Conservation (phyloP, 202 grass and related monocot species). For the Dendrocalamus latiflorus region DNA sequence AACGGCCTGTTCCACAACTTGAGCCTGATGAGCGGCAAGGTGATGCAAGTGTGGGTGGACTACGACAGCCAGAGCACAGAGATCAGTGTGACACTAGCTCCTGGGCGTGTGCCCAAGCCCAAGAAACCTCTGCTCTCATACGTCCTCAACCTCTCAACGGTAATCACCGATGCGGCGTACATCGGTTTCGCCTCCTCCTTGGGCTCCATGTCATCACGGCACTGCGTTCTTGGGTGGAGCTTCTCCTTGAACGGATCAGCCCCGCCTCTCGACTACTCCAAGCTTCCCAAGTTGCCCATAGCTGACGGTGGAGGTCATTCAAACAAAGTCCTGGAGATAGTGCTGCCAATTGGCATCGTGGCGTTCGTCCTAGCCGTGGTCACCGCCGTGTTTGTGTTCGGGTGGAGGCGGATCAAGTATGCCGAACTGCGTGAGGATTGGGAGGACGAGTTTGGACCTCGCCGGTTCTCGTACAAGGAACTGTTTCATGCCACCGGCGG, state of each 20-base stretch:
- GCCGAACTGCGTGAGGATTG: constrained; percentile 24
- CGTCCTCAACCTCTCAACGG: constrained; percentile 6
- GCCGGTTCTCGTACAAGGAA: constrained; percentile 38
- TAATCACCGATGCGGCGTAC: constrained; percentile 4
- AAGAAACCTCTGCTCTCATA: constrained; percentile 18
- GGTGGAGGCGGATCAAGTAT: neutral
- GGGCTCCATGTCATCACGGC: neutral
- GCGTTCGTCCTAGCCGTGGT: neutral
- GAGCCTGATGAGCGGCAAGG: constrained; percentile 20
- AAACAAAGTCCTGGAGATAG: neutral
- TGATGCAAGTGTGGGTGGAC: constrained; percentile 46
- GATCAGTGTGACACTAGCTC: constrained; percentile 32
- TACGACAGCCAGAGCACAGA: constrained; percentile 11
- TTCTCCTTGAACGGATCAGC: neutral
- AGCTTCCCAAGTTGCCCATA: constrained; percentile 15
- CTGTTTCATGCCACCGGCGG: neutral
- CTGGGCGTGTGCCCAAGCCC: constrained; percentile 23
- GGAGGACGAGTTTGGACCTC: constrained; percentile 37
- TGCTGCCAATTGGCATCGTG: neutral
- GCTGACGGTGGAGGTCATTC: neutral
- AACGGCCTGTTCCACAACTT: neutral
- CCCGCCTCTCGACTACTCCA: constrained; percentile 1
- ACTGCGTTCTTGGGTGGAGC: constrained; percentile 14
- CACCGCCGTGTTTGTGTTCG: neutral
- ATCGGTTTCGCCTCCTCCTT: constrained; percentile 5